Evolutionary conservation across 108 stramenopile genomes (phyloP), one percentile per base, ranked within the genome.

Genomic region (Cyclotella cryptica): DNA sequence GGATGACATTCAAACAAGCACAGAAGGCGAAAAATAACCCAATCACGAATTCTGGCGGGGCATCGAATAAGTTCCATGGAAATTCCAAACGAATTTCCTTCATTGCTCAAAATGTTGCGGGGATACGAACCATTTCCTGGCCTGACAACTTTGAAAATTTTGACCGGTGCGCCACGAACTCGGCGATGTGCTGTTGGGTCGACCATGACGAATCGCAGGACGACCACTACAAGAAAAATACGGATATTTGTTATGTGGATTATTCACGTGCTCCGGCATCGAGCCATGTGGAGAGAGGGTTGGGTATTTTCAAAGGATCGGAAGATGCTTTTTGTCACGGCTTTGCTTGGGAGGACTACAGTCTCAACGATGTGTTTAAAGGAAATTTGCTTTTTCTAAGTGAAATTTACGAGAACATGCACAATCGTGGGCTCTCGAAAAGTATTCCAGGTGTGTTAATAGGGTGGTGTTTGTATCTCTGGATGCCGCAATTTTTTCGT

Each of bases 151-250:
- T 39, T 40, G 61, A 62, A 8, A 62, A 62, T 21, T 62, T 62
- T 41, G 22, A 39, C 13, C 3, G 3, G 1, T 62, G 61, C 26
- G 35, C 35, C 12, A 10, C 41, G 2, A 62, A 62, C 35, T 15
- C 61, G 28, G 61, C 61, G 22, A 62, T 62, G 61, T 62, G 61
- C 41, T 62, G 61, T 39, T 62, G 61, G 61, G 61, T 40, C 3
- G 39, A 62, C 12, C 61, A 62, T 18, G 61, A 30, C 18, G 39
- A 41, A 15, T 35, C 40, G 8, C 29, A 30, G 17, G 61, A 62
- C 9, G 35, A 15, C 3, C 3, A 18, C 15, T 62, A 40, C 35
- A 3, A 40, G 14, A 62, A 35, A 30, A 62, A 30, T 51, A 51
- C 49, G 3, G 49, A 51, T 51, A 3, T 62, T 1, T 62, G 61